Evolutionary conservation across 2,329 filamentous ascomycete genomes (phyloP), one percentile per base, ranked within the genome.

Genomic region (Diaporthe sp.): DNA sequence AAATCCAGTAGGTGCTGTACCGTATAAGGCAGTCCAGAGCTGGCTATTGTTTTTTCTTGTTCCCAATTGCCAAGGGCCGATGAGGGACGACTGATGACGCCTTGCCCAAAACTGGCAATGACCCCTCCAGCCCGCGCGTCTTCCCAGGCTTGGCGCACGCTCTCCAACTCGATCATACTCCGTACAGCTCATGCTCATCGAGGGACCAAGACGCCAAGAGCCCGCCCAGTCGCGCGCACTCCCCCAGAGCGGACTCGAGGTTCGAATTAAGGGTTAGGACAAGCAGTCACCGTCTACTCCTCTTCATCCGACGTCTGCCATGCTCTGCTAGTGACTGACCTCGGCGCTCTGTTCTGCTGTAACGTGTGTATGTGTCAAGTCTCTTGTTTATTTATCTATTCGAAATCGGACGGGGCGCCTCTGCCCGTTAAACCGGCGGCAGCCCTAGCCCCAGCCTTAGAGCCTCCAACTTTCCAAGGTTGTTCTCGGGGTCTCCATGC

Each of bases 291-390:
- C 25, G n/a, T 15, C 25, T 22, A 2, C 42, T 22, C 10, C 9
- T 22, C 10, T 22, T 31, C 59, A 42, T 65, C 59, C 59, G 25
- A 46, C 42, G 13, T 46, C 59, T 19, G 59, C 37, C 22, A 19
- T 28, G 39, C n/a, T 10, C 8, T 17, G 39, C 42, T 28, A 25
- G 7, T 42, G 15, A 28, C 59, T 62, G 37, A 44, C n/a, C 59
- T 65, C 39, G 42, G 39, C 25, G 59, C 59, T 65, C 39, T 65
- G 61, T 31, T 65, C 28, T 51, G 44, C 61, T 67, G 62, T 68
- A 51, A 68, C 62, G 44, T 25, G 62, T 37, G 28, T n/a, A 68
- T 68, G 62, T 68, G 46, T 68, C 62, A 68, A 51, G 62, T 68
- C 44, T 51, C 28, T 51, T 68, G 62, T 68, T 51, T 51, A 68